Conservation (phyloP, 1,284 basidiomycete genomes). For the Exsudoporus floridanus region DNA sequence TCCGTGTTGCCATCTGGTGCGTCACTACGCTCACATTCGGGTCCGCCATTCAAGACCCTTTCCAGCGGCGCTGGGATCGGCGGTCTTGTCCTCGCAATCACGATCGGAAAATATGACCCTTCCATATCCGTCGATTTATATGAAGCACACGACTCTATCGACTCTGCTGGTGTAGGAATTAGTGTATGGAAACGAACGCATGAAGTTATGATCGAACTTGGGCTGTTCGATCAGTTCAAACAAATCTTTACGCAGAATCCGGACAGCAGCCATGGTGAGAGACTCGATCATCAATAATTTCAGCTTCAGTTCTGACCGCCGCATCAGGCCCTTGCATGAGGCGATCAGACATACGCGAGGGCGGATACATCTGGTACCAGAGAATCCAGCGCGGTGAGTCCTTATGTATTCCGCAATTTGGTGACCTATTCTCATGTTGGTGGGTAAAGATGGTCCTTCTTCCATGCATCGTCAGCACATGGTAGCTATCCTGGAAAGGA, state of each 20-base stretch:
- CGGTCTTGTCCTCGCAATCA: slow-evolving; percentile 21
- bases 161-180: slow-evolving; percentile 17
- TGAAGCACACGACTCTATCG: slow-evolving; percentile 18
- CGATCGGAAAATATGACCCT: slow-evolving; percentile 23
- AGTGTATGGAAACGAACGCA: slow-evolving; percentile 3
- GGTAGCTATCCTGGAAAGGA: slow-evolving; percentile 18
- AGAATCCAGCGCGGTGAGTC: slow-evolving; percentile 6
- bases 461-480: slow-evolving; percentile 25
- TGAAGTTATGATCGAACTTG: slow-evolving; percentile 19
- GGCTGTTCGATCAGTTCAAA: slow-evolving; percentile 18
- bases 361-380: slow-evolving; percentile 21
- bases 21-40: not conserved
- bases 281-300: not conserved
- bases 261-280: not conserved
- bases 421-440: not conserved
- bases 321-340: slow-evolving; percentile 2
- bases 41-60: not conserved
- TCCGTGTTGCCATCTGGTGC: slow-evolving; percentile 25
- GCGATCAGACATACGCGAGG: slow-evolving; percentile 19
- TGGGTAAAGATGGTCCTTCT: slow-evolving; percentile 4
- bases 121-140: slow-evolving; percentile 22
- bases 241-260: not conserved
- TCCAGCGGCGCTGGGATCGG: slow-evolving; percentile 22
- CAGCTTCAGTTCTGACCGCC: not conserved
- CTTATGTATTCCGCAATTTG: too few species aligned